phyloP scores from a whole-genome alignment of 2,329 filamentous ascomycete species.

The Aaosphaeria pasadenensis region DNA sequence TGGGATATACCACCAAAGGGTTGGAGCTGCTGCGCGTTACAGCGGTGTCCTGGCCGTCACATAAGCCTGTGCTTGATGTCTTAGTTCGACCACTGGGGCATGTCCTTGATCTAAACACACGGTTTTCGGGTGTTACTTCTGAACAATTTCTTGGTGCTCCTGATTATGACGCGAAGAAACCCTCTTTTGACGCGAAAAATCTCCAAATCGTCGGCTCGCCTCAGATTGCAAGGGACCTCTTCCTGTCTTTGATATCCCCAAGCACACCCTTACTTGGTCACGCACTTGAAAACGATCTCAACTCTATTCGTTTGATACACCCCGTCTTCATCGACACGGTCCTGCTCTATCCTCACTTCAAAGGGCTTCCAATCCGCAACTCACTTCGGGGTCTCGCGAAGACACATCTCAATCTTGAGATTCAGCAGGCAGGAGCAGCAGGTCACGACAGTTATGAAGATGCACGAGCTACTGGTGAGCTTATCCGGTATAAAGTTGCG shows the following conservation, averaged over 20 bases:
- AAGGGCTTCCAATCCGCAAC: slow-evolving; percentile 73
- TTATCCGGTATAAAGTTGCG: slow-evolving; percentile 70
- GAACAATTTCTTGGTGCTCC: slow-evolving; percentile 70
- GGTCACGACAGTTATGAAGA: slow-evolving; percentile 95
- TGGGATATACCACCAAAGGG: slow-evolving; percentile 89
- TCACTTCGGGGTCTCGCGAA: slow-evolving; percentile 74
- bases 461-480: slow-evolving; percentile 80
- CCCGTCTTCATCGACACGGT: slow-evolving; percentile 82
- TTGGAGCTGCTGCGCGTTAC: slow-evolving; percentile 89
- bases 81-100: slow-evolving; percentile 81
- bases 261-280: slow-evolving; percentile 86
- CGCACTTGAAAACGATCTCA: slow-evolving; percentile 93
- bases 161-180: slow-evolving; percentile 24
- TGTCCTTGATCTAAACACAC: slow-evolving; percentile 85
- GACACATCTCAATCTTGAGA: slow-evolving; percentile 67
- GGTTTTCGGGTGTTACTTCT: slow-evolving; percentile 81
- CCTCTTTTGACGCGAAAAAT: slow-evolving; percentile 20
- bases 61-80: slow-evolving; percentile 73
- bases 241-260: slow-evolving; percentile 73
- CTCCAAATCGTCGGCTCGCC: slow-evolving; percentile 77
- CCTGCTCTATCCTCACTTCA: slow-evolving; percentile 74
- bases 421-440: slow-evolving; percentile 66
- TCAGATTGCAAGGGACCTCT: slow-evolving; percentile 67
- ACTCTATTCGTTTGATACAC: slow-evolving; percentile 79
- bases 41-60: slow-evolving; percentile 80